Evolutionary conservation across 805 yeast species (phyloP).

Genomic region (Lachancea quebecensis): DNA sequence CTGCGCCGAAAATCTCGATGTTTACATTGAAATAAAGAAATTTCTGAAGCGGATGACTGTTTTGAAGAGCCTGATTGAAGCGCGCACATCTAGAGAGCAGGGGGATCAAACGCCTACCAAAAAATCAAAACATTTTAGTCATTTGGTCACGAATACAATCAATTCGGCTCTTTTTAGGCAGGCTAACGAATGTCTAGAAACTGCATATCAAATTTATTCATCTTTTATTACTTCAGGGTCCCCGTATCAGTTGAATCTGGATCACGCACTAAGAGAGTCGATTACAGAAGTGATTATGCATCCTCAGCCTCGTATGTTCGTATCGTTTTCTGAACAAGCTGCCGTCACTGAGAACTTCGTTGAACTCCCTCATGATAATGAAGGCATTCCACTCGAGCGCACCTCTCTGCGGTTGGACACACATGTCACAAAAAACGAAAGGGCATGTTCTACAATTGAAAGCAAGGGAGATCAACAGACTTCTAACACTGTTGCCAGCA

Average conservation of each 20-base stretch:
- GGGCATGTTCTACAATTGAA: no score
- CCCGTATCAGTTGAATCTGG: slow-evolving; percentile 64
- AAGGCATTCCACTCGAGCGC: not conserved
- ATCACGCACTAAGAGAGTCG: slow-evolving; percentile 41
- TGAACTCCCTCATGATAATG: not conserved
- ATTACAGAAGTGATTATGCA: slow-evolving; percentile 37
- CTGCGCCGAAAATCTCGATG: slow-evolving; percentile 74
- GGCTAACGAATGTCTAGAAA: slow-evolving; percentile 50
- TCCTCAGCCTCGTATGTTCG: slow-evolving; percentile 29
- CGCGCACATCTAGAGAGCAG: slow-evolving; percentile 12
- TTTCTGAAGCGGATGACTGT: slow-evolving; percentile 42
- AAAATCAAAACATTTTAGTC: slow-evolving; percentile 9
- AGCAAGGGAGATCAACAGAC: no score
- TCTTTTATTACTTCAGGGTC: slow-evolving; percentile 61
- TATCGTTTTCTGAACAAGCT: slow-evolving; percentile 10
- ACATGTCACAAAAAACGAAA: no score
- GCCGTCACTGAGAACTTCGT: not conserved
- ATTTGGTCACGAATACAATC: slow-evolving; percentile 28
- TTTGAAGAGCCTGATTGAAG: slow-evolving; percentile 36
- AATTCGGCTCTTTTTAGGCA: slow-evolving; percentile 37
- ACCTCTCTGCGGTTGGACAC: no score
- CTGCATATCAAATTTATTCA: slow-evolving; percentile 58
- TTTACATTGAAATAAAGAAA: slow-evolving; percentile 51
- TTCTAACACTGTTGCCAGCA: no score
- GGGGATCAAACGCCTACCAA: slow-evolving; percentile 10